phyloP scores from a whole-genome alignment of 2,329 filamentous ascomycete species.

The Chrysosporium queenslandicum region DNA sequence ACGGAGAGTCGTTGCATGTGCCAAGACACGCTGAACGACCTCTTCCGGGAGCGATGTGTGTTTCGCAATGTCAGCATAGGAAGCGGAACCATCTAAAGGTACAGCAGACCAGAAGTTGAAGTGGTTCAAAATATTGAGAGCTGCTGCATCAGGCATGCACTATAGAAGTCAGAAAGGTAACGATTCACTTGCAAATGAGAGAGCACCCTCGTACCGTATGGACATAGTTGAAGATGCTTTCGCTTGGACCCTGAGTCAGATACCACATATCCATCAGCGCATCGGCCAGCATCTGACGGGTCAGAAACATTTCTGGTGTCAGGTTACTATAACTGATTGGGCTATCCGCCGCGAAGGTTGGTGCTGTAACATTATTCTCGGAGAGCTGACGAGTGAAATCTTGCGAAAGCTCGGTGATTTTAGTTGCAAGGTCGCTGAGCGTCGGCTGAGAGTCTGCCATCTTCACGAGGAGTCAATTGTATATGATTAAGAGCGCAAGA shows the following conservation, averaged over 20 bases:
- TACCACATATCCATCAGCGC: conserved; percentile 40
- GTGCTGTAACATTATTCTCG: conserved; percentile 36
- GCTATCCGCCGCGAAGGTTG: conserved; percentile 39
- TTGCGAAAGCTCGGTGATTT: conserved; percentile 11
- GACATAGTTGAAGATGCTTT: conserved; percentile 36
- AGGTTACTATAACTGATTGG: conserved; percentile 36
- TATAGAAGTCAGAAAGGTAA: conserved; percentile 16
- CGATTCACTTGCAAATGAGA: background rate
- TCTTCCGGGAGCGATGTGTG: conserved; percentile 32
- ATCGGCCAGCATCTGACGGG: conserved; percentile 39
- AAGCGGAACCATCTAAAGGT: conserved; percentile 39
- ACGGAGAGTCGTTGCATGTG: conserved; percentile 34
- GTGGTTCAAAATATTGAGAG: conserved; percentile 40
- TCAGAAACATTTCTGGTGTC: conserved; percentile 37
- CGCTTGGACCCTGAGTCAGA: conserved; percentile 41
- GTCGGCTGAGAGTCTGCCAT: conserved; percentile 13
- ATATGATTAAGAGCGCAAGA: background rate
- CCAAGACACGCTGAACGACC: conserved; percentile 32
- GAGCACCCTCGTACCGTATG: conserved; percentile 2
- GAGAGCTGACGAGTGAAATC: conserved; percentile 4
- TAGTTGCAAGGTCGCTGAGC: conserved; percentile 13
- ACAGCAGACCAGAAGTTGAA: conserved; percentile 47
- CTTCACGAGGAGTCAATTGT: background rate
- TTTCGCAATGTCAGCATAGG: conserved; percentile 35
- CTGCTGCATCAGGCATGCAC: conserved; percentile 38